Base-by-base conservation (phyloP, 2,329 filamentous ascomycete species). In the Ophiosphaerella narmari region DNA sequence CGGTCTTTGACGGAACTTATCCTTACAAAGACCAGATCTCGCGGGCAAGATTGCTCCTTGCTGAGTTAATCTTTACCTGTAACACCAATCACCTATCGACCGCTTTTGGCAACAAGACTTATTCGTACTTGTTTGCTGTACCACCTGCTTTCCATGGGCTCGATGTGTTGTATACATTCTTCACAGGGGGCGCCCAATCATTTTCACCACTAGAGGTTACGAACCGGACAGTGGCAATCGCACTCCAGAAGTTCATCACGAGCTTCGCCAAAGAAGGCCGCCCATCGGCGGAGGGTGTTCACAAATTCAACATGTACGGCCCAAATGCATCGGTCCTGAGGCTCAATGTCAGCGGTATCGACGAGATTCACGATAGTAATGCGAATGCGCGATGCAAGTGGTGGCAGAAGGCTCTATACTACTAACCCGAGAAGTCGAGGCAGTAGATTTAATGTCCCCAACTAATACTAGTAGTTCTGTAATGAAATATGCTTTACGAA, bases 141-240 rank as follows among this genome's bases (percentile, higher is more conserved):
- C 77, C 78, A 0, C 81, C 82, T 0, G 81, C 74, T 7, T 70
- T 81, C 32, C 83, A 86, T 60, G 80, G 77, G 14, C 65, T 75
- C 43, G 83, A 85, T 55, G 57, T 82, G 4, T 52, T 74, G 0
- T 84, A 81, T 56, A 81, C 79, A 1, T 84, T 79, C 67, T 85
- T 77, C 68, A 76, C 78, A 36, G 74, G 69, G 23, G 69, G 67
- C 4, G 57, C 57, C 13, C 29, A 50, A 7, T 37, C 39, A 2
- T 24, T 41, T 33, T 59, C 58, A 2, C 39, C 50, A 1, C n/a
- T 23, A 4, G 48, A 42, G 35, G 65, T 69, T 9, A 43, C 43
- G 24, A 75, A 74, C 51, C 55, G 55, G 2, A 71, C 69, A 0
- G 62, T 77, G 8, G 78, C 77, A 1, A 53, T 75, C 33, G 74